Evolutionary conservation across 2,329 filamentous ascomycete species (phyloP).

Genomic region (Claviceps fusiformis): DNA sequence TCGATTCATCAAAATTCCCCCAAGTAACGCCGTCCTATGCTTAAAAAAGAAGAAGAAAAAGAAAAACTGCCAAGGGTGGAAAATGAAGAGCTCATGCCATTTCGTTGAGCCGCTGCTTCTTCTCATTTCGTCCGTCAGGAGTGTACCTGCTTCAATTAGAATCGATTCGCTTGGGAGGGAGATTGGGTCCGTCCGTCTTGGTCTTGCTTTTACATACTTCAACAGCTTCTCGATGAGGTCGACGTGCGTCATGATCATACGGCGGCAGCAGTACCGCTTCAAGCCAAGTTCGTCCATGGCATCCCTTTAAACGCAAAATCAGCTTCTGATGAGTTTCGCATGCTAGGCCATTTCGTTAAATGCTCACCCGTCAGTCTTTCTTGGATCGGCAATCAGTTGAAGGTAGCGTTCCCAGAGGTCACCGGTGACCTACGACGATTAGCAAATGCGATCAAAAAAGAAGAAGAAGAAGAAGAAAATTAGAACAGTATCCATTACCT

Average conservation of each 20-base stretch:
- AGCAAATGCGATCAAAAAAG: slow-evolving; percentile 11
- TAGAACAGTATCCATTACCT: slow-evolving; percentile 43
- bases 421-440: slow-evolving; percentile 62
- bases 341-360: background rate
- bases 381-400: slow-evolving; percentile 63
- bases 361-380: slow-evolving; percentile 55
- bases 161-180: background rate
- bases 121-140: slow-evolving; percentile 48
- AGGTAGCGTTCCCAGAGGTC: slow-evolving; percentile 97
- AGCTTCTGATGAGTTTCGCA: background rate
- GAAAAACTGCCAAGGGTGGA: background rate
- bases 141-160: slow-evolving; percentile 35
- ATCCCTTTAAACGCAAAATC: slow-evolving; percentile 44
- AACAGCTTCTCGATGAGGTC: slow-evolving; percentile 97
- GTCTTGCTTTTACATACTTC: slow-evolving; percentile 44
- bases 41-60: slow-evolving; percentile 4
- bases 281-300: slow-evolving; percentile 92
- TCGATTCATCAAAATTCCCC: slow-evolving; percentile 7
- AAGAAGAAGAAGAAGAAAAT: no score
- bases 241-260: slow-evolving; percentile 99
- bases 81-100: slow-evolving; percentile 13
- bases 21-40: slow-evolving; percentile 21
- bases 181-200: background rate
- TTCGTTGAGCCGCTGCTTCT: slow-evolving; percentile 35
- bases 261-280: slow-evolving; percentile 93